Base-by-base conservation (phyloP, 371 early-diverging fungal genomes). In the Capniomyces stellatus region DNA sequence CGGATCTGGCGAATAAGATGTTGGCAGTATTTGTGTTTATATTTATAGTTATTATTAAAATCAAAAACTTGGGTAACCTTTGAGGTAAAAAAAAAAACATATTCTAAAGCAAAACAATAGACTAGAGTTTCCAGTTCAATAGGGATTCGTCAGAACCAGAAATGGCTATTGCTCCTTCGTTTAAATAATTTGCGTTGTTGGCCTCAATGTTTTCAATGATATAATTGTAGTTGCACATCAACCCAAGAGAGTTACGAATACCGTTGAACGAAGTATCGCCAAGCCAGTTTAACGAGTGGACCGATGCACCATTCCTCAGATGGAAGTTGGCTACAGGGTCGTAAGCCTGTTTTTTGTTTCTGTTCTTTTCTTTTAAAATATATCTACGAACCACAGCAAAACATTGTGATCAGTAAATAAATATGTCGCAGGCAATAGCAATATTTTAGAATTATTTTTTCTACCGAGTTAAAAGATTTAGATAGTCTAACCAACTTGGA, bases 291-390 rank as follows among this genome's bases (percentile, higher is more conserved):
- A 90, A 54, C 2, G 79, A 77, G 56, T 85, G 78, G 3, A 85
- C 75, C 53, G 81, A 79, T 0, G 90, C 89, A 6, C 92, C 92
- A 61, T 91, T 91, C 25, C 88, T 78, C 43, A 89, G 62, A 57
- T 91, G 92, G 57, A 91, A 91, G 63, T 89, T 87, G 23, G 85
- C 79, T 29, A 89, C 92, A 0, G 89, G 88, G 63, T 89, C 89
- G 15, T 78, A 58, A 0, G 86, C 84, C 40, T 72, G 21, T 18
- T 29, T 29, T 30, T 43, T 27, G 22, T 23, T 31, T 30, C 59
- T 54, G 0, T 60, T 59, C 52, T 64, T 64, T 4, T 31, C 43
- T 19, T 54, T 53, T 3, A 54, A 44, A 19, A 67, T 35, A 41
- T 71, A 80, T 73, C 76, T 66, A 35, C 6, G 6, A n/a, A n/a